Percentiles rank a stretch among this genome's conserved stretches.
phyloP scores from a whole-genome alignment of 2,329 filamentous ascomycete genomes.

The Zasmidium citrigriseum region DNA sequence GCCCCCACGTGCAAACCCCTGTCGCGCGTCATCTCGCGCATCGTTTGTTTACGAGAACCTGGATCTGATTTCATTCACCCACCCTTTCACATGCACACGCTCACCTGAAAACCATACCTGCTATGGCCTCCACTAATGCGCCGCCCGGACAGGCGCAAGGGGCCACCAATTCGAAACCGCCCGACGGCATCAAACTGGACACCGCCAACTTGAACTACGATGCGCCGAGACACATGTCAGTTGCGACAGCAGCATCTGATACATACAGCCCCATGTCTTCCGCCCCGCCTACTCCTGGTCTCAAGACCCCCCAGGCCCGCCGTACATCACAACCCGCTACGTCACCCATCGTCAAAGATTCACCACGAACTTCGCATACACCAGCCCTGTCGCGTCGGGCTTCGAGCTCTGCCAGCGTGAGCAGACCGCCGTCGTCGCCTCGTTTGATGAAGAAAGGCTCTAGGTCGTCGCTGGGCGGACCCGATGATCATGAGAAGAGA shows the following conservation, averaged over 20 bases:
- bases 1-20: neutral
- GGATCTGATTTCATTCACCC: too few species aligned
- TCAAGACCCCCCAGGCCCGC: constrained; percentile 17
- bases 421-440: constrained; percentile 18
- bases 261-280: constrained; percentile 4
- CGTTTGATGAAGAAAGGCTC: constrained; percentile 27
- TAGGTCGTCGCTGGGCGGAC: constrained; percentile 27
- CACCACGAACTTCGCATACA: constrained; percentile 14
- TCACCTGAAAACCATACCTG: too few species aligned
- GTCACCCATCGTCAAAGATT: constrained; percentile 13
- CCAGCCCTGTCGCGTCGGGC: constrained; percentile 20
- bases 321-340: constrained; percentile 17
- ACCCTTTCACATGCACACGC: too few species aligned
- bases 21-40: neutral
- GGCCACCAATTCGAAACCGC: neutral
- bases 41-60: neutral
- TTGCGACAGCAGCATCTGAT: neutral
- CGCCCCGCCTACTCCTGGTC: constrained; percentile 18
- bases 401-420: constrained; percentile 31
- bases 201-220: neutral
- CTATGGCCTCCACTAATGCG: neutral
- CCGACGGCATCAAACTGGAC: neutral
- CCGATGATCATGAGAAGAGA: constrained; percentile 24
- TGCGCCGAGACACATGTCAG: neutral
- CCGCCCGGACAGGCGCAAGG: neutral